Base-by-base conservation (phyloP, 495 filamentous ascomycete genomes). In the Penicillium egyptiacum region DNA sequence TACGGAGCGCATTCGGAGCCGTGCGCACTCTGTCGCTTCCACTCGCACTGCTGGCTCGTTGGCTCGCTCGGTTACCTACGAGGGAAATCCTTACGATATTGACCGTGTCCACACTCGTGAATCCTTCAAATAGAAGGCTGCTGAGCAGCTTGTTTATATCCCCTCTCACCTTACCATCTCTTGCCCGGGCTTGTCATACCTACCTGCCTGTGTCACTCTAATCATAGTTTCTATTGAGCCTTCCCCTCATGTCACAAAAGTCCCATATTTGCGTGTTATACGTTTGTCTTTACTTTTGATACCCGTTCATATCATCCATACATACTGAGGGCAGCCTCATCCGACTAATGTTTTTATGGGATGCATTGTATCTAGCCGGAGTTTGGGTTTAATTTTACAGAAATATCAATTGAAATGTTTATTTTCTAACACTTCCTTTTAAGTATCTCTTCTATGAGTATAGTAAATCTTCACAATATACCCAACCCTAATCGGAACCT, bases 61-160 rank as follows among this genome's bases (percentile, higher is more conserved):
- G 43, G 58, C 64, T 23, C 68, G 65, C 19, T 40, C 55, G 23
- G 66, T 67, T 17, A 63, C 70, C 12, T 79, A 79, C 31, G 76
- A 79, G 11, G 76, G 70, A 20, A 77, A 76, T 51, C 75, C 76
- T 2, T 79, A 75, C 59, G 72, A 74, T 49, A 62, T 77, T 62
- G 76, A 79, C 53, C 74, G 74, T 26, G 75, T 79, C 51, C 67
- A 79, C 63, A 78, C 76, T 11, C 69, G 61, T 20, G 73, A 79
- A 28, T 78, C 75, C 12, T 75, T 77, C 63, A 75, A 74, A 20
- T 60, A 51, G 54, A 17, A 7, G 31, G 53, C 43, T 47, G 43
- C 23, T 55, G 53, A 37, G 31, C 53, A 45, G 43, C 37, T 31
- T 17, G 28, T 49, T 14, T 48, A 47, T 48, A 20, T 17, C 16